phyloP scores from a whole-genome alignment of 164 flowering plant species.

The Macadamia integrifolia region DNA sequence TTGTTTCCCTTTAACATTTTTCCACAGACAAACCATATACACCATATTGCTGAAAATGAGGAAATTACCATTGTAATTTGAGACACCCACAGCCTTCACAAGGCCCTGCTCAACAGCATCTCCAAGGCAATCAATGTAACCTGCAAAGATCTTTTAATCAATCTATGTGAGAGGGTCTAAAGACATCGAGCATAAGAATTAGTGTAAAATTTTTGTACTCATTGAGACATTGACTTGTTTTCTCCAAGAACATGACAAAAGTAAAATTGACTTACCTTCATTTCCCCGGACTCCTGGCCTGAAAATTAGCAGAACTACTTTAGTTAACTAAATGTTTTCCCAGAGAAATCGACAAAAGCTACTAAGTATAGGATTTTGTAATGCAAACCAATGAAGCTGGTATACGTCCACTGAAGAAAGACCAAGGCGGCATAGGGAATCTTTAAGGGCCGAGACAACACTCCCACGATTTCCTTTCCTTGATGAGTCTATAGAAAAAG shows the following conservation, averaged over 20 bases:
- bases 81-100: slow-evolving; percentile 97
- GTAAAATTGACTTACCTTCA: slow-evolving; percentile 50
- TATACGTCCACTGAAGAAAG: slow-evolving; percentile 88
- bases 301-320: slow-evolving; percentile 23
- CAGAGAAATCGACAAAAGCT: background rate
- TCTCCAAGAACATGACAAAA: background rate
- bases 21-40: background rate
- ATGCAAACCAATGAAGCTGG: slow-evolving; percentile 86
- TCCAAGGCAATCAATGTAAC: slow-evolving; percentile 88
- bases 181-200: background rate
- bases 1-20: background rate
- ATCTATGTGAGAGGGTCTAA: slow-evolving; percentile 11
- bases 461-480: slow-evolving; percentile 79
- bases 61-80: slow-evolving; percentile 76
- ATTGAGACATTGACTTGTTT: slow-evolving; percentile 1
- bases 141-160: slow-evolving; percentile 34
- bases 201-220: background rate
- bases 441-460: slow-evolving; percentile 79
- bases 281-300: slow-evolving; percentile 99
- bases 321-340: slow-evolving; percentile 10
- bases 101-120: slow-evolving; percentile 98
- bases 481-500: slow-evolving; percentile 52
- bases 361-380: slow-evolving; percentile 4
- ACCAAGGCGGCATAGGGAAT: slow-evolving; percentile 70
- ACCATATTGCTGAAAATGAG: background rate